phyloP scores from a whole-genome alignment of 106 monocot genomes.

The Vanilla planifolia region DNA sequence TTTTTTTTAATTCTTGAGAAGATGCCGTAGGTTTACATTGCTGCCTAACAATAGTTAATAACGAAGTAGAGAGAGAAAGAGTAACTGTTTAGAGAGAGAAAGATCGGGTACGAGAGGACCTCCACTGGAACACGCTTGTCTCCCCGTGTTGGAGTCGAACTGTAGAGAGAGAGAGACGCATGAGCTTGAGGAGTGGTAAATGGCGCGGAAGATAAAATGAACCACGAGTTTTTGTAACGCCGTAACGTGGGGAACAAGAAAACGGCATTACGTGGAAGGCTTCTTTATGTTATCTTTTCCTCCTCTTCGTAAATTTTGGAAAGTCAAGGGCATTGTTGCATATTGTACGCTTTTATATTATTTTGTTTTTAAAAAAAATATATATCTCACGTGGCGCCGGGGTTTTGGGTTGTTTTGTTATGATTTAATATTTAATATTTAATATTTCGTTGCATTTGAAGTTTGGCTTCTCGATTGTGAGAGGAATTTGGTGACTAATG shows the following conservation, averaged over 20 bases:
- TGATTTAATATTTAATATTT: too few species aligned
- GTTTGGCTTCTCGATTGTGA: too few species aligned
- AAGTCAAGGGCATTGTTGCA: too few species aligned
- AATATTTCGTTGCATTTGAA: too few species aligned
- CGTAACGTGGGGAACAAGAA: constrained; percentile 8
- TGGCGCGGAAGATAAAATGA: neutral
- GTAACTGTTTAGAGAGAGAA: neutral
- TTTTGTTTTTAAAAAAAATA: too few species aligned
- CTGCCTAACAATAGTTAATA: constrained; percentile 35
- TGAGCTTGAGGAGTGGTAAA: neutral
- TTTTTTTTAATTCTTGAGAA: too few species aligned
- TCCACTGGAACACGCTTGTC: constrained; percentile 18
- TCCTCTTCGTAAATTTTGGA: too few species aligned
- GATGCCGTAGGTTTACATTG: constrained; percentile 33
- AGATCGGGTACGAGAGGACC: constrained; percentile 5
- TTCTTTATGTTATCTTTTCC: too few species aligned
- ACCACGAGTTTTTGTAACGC: neutral
- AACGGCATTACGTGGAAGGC: neutral
- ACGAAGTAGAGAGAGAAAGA: constrained; percentile 13
- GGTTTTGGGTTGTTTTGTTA: too few species aligned
- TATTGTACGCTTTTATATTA: too few species aligned
- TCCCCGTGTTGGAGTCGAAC: neutral
- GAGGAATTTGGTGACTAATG: too few species aligned
- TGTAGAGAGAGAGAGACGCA: neutral
- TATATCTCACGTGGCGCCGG: too few species aligned